These are phyloP conservation scores for Zoysia japonica DNA, from an alignment of 176 grass and related monocot species.

Conservation along the genomic window DNA sequence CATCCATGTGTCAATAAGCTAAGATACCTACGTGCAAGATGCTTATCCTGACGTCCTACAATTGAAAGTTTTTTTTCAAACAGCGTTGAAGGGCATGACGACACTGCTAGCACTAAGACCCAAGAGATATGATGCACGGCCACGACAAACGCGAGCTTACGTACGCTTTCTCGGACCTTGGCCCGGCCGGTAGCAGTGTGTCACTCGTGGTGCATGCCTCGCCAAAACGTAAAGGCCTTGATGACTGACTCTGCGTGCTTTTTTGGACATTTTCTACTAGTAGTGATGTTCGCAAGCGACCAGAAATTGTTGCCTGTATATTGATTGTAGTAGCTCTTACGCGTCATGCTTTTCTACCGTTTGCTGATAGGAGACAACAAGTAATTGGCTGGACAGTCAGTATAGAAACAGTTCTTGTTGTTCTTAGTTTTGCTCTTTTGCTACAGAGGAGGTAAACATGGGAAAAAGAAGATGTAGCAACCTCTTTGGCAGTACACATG, in stretches of 20 bases:
- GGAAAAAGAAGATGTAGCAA: conserved; percentile 9
- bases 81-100: conserved; percentile 31
- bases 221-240: conserved; percentile 27
- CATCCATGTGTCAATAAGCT: conserved; percentile 18
- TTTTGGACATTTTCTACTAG: conserved; percentile 37
- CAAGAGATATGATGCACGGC: background rate
- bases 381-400: conserved; percentile 10
- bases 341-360: conserved; percentile 10
- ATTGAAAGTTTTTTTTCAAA: conserved; percentile 26
- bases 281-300: background rate
- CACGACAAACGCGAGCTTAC: conserved; percentile 46
- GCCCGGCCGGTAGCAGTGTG: background rate
- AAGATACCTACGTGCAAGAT: conserved; percentile 26
- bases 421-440: conserved; percentile 20
- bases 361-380: background rate
- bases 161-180: conserved; percentile 36
- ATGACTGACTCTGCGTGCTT: background rate
- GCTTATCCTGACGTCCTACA: conserved; percentile 18
- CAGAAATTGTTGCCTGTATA: conserved; percentile 12
- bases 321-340: conserved; percentile 24
- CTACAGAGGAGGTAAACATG: conserved; percentile 4
- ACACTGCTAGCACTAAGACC: conserved; percentile 5
- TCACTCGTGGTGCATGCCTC: conserved; percentile 5
- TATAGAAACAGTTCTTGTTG: conserved; percentile 28
- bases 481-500: conserved; percentile 33